These are phyloP conservation scores for Millerago galiae DNA, from an alignment of 805 yeast genomes.

Conservation along the genomic window DNA sequence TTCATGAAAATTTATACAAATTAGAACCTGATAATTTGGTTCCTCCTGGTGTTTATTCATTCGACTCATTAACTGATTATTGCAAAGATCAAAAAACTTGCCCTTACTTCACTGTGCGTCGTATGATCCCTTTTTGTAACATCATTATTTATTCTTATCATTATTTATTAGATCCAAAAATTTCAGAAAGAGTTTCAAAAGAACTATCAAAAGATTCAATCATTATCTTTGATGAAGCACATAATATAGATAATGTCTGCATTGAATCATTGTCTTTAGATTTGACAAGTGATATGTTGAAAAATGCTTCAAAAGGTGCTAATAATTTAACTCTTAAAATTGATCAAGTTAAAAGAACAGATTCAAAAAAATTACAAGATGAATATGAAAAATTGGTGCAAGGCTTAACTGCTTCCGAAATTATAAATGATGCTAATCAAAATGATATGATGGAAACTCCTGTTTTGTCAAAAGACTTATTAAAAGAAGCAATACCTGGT, in stretches of 20 bases:
- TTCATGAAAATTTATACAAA: conserved; percentile 84
- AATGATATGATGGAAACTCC: conserved; percentile 84
- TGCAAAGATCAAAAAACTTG: conserved; percentile 80
- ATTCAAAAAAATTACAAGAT: conserved; percentile 75
- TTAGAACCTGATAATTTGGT: conserved; percentile 82
- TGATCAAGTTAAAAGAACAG: conserved; percentile 77
- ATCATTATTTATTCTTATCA: conserved; percentile 95
- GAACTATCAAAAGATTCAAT: conserved; percentile 91
- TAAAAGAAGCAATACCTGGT: conserved; percentile 95
- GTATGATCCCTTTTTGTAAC: conserved; percentile 94
- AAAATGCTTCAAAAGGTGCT: conserved; percentile 85
- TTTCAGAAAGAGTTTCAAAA: conserved; percentile 89
- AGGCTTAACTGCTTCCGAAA: conserved; percentile 80
- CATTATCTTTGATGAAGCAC: conserved; percentile 97
- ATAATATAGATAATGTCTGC: conserved; percentile 97
- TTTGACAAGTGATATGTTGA: conserved; percentile 81
- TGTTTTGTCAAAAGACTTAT: conserved; percentile 72
- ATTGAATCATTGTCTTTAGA: conserved; percentile 92
- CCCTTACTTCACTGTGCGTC: conserved; percentile 95
- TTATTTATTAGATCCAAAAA: conserved; percentile 92
- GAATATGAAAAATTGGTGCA: conserved; percentile 90
- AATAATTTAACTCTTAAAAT: conserved; percentile 69
- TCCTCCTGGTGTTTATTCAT: conserved; percentile 92
- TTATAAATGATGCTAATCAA: conserved; percentile 49
- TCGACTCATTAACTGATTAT: conserved; percentile 72